Conservation (phyloP, 2,329 filamentous ascomycete genomes). For the Sporothrix sp. region DNA sequence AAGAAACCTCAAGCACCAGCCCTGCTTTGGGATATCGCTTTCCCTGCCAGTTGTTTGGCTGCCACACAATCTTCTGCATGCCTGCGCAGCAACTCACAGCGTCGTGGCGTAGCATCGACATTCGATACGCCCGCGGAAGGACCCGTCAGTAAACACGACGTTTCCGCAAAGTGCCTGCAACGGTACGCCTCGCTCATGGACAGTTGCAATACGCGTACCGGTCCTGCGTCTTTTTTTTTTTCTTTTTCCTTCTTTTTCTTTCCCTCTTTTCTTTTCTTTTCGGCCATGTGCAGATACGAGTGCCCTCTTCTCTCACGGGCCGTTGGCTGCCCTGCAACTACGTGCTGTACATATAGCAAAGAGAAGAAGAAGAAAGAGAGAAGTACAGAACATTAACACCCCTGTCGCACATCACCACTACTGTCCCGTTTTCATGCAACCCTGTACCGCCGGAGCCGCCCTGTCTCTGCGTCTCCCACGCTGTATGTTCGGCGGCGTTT, state of each 20-base stretch:
- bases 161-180: too few relatives aligned
- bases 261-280: neutral
- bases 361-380: neutral
- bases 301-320: too few relatives aligned
- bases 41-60: too few relatives aligned
- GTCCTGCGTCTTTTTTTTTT: too few relatives aligned
- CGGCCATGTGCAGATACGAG: conserved; percentile 8
- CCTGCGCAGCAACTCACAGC: neutral
- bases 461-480: too few relatives aligned
- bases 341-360: too few relatives aligned
- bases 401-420: too few relatives aligned
- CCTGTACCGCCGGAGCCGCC: too few relatives aligned
- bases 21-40: too few relatives aligned
- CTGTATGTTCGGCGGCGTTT: too few relatives aligned
- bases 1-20: neutral
- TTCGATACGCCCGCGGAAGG: neutral
- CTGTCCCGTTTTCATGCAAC: too few relatives aligned
- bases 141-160: neutral
- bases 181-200: neutral
- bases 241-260: neutral
- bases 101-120: neutral
- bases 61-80: neutral
- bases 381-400: neutral
- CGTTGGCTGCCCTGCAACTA: too few relatives aligned
- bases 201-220: neutral